Conservation (phyloP, 202 grass and related monocot species). For the Eragrostis tef region DNA sequence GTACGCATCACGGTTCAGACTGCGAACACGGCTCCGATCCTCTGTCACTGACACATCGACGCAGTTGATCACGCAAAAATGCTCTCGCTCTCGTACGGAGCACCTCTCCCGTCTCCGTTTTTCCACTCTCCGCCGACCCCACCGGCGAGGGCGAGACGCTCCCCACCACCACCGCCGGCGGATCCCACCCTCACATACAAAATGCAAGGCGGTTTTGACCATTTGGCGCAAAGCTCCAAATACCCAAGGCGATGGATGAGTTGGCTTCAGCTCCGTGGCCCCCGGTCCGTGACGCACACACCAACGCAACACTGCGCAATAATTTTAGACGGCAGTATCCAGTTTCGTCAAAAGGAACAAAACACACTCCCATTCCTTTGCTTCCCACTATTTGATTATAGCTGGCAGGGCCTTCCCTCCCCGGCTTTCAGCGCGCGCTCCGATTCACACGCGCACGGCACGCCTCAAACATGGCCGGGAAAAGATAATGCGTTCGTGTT, state of each 20-base stretch:
- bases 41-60: too few species aligned
- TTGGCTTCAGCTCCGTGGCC: background rate
- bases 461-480: constrained; percentile 19
- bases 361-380: constrained; percentile 6
- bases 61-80: background rate
- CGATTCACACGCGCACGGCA: constrained; percentile 44
- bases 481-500: background rate
- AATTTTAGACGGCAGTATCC: background rate
- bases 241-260: background rate
- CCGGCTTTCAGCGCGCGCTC: background rate
- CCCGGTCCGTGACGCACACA: background rate
- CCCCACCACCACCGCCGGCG: background rate
- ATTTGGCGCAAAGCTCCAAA: constrained; percentile 18
- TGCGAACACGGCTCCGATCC: too few species aligned
- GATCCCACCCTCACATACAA: background rate
- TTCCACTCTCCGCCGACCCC: background rate
- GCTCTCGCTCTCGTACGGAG: background rate
- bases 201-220: constrained; percentile 24
- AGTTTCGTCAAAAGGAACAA: constrained; percentile 47
- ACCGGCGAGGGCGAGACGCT: background rate
- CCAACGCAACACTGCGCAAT: background rate
- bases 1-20: background rate
- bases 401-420: background rate
- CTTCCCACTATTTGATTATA: background rate
- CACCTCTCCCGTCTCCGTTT: background rate